Conservation (phyloP, 78 protist genomes). For the Fonticula alba region DNA sequence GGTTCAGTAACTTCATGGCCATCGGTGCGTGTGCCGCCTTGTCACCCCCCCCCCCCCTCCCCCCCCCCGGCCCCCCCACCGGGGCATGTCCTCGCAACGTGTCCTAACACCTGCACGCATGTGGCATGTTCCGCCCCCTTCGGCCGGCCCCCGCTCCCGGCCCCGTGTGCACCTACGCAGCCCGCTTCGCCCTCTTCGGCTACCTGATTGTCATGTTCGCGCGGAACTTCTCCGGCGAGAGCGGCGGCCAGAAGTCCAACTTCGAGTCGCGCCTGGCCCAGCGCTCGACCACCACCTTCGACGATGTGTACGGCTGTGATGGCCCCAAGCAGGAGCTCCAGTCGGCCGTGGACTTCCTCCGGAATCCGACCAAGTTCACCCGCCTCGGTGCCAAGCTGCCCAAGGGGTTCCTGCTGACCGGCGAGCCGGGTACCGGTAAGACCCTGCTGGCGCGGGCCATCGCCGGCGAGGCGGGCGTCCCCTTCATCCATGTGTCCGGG, state of each 20-base stretch:
- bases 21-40: no score
- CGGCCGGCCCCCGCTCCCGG: no score
- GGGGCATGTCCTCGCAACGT: no score
- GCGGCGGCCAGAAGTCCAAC: background rate
- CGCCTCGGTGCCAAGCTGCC: slow-evolving; percentile 76
- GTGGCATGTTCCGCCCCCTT: no score
- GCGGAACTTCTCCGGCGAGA: slow-evolving; percentile 28
- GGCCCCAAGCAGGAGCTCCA: slow-evolving; percentile 59
- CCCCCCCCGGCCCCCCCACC: no score
- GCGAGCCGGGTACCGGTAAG: slow-evolving; percentile 89
- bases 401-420: slow-evolving; percentile 52
- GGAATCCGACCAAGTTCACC: slow-evolving; percentile 49
- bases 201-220: slow-evolving; percentile 20
- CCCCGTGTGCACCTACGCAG: no score
- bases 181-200: no score
- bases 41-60: no score
- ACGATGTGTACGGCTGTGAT: slow-evolving; percentile 44
- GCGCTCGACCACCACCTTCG: slow-evolving; percentile 15
- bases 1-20: no score
- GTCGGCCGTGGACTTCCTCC: slow-evolving; percentile 63
- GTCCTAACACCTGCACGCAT: no score
- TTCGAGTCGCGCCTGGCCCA: background rate
- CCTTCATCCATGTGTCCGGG: slow-evolving; percentile 60
- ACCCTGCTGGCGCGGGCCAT: slow-evolving; percentile 83
- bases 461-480: slow-evolving; percentile 78